Conservation (phyloP, 495 filamentous ascomycete genomes). For the Stereocaulon alpinum region DNA sequence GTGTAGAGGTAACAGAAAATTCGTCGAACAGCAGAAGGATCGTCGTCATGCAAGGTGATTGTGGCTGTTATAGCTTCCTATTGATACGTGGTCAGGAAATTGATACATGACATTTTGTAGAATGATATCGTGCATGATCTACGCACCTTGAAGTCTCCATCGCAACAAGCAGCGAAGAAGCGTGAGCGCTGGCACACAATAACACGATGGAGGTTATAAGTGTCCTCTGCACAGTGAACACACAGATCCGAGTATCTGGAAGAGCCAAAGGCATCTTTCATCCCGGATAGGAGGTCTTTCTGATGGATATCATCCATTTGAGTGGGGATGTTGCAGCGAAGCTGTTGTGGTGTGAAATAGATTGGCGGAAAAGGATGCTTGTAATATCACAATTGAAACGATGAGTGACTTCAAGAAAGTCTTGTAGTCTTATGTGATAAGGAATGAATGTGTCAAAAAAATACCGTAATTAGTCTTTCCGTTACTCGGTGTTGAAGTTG, state of each 20-base stretch:
- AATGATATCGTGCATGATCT: too few species aligned
- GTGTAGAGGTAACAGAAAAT: slow-evolving; percentile 10
- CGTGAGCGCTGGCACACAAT: slow-evolving; percentile 29
- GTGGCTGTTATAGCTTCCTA: slow-evolving; percentile 5
- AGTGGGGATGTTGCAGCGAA: not conserved
- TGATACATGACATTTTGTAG: too few species aligned
- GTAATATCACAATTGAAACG: too few species aligned
- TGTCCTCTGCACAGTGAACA: slow-evolving; percentile 23
- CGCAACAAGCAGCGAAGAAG: slow-evolving; percentile 25
- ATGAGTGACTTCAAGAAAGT: too few species aligned
- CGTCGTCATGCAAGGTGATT: slow-evolving; percentile 6
- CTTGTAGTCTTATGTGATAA: too few species aligned
- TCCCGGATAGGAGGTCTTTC: not conserved
- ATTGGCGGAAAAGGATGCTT: not conserved
- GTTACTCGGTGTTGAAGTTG: too few species aligned
- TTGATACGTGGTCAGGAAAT: not conserved
- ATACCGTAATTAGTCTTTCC: too few species aligned
- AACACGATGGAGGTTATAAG: slow-evolving; percentile 28
- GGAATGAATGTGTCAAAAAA: too few species aligned
- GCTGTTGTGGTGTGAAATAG: not conserved
- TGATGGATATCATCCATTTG: not conserved
- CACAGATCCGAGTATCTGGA: slow-evolving; percentile 29
- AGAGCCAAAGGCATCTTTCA: slow-evolving; percentile 5
- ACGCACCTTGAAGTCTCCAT: slow-evolving; percentile 24
- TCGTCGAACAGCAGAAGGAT: not conserved